Evolutionary conservation across 2,329 filamentous ascomycete species (phyloP).

Genomic region (Lasiodiplodia theobromae): DNA sequence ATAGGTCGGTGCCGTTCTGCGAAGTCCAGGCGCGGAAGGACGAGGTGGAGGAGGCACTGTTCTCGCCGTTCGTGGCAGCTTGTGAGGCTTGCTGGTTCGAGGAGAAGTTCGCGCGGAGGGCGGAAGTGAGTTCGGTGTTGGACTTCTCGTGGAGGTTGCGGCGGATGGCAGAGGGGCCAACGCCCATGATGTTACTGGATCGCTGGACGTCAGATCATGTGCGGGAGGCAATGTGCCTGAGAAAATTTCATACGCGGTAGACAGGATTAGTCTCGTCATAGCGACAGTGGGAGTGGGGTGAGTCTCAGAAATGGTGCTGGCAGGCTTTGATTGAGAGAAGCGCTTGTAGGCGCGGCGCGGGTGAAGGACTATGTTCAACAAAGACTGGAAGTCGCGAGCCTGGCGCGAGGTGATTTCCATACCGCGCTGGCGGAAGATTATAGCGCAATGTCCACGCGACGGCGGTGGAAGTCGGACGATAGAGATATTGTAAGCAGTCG

Average conservation of each 20-base stretch:
- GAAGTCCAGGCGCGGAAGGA: slow-evolving; percentile 71
- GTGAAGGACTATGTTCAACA: slow-evolving; percentile 21
- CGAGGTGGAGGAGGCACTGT: slow-evolving; percentile 42
- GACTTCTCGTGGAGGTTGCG: slow-evolving; percentile 81
- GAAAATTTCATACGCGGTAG: slow-evolving; percentile 74
- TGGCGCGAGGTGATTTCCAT: slow-evolving; percentile 30
- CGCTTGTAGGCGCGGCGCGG: slow-evolving; percentile 11
- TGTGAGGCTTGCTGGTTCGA: slow-evolving; percentile 69
- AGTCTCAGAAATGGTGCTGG: slow-evolving; percentile 18
- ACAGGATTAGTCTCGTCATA: slow-evolving; percentile 76
- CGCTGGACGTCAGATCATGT: slow-evolving; percentile 53
- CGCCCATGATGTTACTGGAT: slow-evolving; percentile 85
- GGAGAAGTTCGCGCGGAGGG: slow-evolving; percentile 82
- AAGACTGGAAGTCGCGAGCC: slow-evolving; percentile 33
- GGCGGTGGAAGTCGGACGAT: slow-evolving; percentile 15
- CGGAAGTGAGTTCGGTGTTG: slow-evolving; percentile 90
- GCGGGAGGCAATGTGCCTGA: slow-evolving; percentile 32
- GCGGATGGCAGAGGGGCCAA: slow-evolving; percentile 82
- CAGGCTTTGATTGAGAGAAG: slow-evolving; percentile 1
- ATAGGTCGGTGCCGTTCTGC: slow-evolving; percentile 60
- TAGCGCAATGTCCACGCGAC: not conserved
- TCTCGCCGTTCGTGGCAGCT: slow-evolving; percentile 34
- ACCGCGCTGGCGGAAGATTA: slow-evolving; percentile 13
- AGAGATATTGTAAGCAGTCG: slow-evolving; percentile 21
- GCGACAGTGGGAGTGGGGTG: slow-evolving; percentile 4